Evolutionary conservation across 495 filamentous ascomycete species (phyloP).

Genomic region (Copromyces sp.): DNA sequence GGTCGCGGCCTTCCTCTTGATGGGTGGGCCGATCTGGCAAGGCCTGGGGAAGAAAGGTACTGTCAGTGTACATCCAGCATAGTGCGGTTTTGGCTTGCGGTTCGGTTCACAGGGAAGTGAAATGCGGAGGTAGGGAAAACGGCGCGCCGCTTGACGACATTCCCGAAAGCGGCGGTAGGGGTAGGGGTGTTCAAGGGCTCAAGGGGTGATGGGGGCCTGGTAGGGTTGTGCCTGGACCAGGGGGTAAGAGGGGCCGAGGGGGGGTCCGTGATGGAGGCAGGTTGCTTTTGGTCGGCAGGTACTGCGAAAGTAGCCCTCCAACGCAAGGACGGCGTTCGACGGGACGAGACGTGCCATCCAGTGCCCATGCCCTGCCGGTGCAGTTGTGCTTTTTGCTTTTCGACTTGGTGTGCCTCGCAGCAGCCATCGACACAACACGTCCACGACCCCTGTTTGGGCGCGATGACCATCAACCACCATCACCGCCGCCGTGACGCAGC

Average conservation of each 20-base stretch:
- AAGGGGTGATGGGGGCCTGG: background rate
- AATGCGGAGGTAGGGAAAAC: conserved; percentile 24
- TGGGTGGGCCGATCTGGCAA: conserved; percentile 13
- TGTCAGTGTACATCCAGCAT: background rate
- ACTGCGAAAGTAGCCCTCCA: background rate
- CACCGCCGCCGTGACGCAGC: background rate
- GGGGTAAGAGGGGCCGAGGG: background rate
- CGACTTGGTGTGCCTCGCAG: background rate
- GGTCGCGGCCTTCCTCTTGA: background rate
- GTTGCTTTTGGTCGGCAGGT: background rate
- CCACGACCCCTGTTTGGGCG: background rate
- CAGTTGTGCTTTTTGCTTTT: background rate
- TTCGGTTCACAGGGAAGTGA: conserved; percentile 10
- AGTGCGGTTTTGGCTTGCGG: conserved; percentile 5
- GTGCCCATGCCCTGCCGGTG: background rate
- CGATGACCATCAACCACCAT: background rate
- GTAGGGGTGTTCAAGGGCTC: background rate
- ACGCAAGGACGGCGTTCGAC: background rate
- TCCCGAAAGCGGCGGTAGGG: conserved; percentile 18
- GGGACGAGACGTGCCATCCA: background rate
- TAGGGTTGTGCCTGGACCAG: conserved; percentile 2
- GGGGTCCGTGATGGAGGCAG: background rate
- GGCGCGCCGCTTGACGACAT: conserved; percentile 24
- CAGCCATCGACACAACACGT: background rate
- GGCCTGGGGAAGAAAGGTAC: background rate